Evolutionary conservation across 1,139 yeast genomes (phyloP).

Genomic region (Saccharomyces hybrid): DNA sequence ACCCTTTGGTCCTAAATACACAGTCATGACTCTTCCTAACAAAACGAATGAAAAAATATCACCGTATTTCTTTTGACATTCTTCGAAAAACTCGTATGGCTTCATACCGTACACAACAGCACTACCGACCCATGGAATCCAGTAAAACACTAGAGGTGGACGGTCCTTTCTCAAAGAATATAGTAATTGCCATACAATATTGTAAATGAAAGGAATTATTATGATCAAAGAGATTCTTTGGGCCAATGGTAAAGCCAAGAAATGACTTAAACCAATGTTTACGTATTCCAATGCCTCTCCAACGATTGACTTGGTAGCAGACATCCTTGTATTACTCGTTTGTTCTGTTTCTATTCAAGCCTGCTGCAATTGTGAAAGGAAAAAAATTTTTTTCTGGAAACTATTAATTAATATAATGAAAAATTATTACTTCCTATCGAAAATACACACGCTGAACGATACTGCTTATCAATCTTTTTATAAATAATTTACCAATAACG

Average conservation of each 20-base stretch:
- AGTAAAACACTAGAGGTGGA: slow-evolving; percentile 83
- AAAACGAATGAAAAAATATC: slow-evolving; percentile 85
- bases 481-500: not conserved
- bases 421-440: not conserved
- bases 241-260: slow-evolving; percentile 27
- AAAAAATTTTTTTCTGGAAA: not conserved
- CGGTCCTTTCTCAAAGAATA: slow-evolving; percentile 69
- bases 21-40: slow-evolving; percentile 90
- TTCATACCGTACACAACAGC: slow-evolving; percentile 84
- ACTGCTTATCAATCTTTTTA: not conserved
- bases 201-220: slow-evolving; percentile 42
- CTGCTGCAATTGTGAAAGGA: not conserved
- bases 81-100: slow-evolving; percentile 82
- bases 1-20: slow-evolving; percentile 93
- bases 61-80: slow-evolving; percentile 74
- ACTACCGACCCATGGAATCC: slow-evolving; percentile 94
- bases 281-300: slow-evolving; percentile 12
- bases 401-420: not conserved
- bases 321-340: slow-evolving; percentile 1
- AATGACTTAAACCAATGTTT: slow-evolving; percentile 12
- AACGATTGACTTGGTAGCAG: slow-evolving; percentile 12
- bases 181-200: slow-evolving; percentile 60
- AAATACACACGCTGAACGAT: not conserved
- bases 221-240: slow-evolving; percentile 25
- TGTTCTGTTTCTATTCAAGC: not conserved